A percentile compares a stretch with the other conserved stretches of the same genome.
These are phyloP conservation scores for Rhizophagus sp. DNA, from an alignment of 192 early-diverging fungal genomes.

Conservation along the genomic window DNA sequence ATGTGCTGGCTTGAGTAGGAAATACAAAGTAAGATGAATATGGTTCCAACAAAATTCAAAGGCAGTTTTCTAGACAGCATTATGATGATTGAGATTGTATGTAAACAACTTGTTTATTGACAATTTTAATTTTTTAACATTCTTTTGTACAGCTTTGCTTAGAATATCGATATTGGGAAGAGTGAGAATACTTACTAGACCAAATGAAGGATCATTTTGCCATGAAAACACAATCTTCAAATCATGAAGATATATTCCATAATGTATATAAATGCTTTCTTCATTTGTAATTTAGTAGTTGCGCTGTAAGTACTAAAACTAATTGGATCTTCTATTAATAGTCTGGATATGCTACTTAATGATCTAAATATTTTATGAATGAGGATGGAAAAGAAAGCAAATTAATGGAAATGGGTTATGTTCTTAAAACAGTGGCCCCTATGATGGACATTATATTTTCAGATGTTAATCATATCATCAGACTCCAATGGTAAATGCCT, in stretches of 20 bases:
- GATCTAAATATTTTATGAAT: slow-evolving; percentile 13
- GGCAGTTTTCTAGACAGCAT: background rate
- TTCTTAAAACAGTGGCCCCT: background rate
- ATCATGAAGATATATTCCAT: slow-evolving; percentile 6
- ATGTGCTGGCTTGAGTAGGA: slow-evolving; percentile 10
- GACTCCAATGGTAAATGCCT: slow-evolving; percentile 19
- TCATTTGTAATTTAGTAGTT: background rate
- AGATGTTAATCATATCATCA: slow-evolving; percentile 6
- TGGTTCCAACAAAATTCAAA: slow-evolving; percentile 15
- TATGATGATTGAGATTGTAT: background rate
- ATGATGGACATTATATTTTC: slow-evolving; percentile 13
- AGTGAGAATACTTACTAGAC: background rate
- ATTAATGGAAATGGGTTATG: slow-evolving; percentile 18
- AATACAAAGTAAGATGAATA: slow-evolving; percentile 1
- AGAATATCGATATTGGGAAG: background rate
- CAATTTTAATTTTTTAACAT: background rate
- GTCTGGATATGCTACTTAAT: slow-evolving; percentile 6
- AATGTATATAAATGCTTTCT: background rate
- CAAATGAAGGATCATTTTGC: slow-evolving; percentile 6
- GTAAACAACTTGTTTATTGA: background rate
- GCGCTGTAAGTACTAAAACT: background rate
- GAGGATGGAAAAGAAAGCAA: background rate
- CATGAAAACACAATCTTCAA: background rate
- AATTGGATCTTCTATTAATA: background rate
- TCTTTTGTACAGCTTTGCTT: background rate